Base-by-base conservation (phyloP, 306 rosid species). In the Dryas octopetala region DNA sequence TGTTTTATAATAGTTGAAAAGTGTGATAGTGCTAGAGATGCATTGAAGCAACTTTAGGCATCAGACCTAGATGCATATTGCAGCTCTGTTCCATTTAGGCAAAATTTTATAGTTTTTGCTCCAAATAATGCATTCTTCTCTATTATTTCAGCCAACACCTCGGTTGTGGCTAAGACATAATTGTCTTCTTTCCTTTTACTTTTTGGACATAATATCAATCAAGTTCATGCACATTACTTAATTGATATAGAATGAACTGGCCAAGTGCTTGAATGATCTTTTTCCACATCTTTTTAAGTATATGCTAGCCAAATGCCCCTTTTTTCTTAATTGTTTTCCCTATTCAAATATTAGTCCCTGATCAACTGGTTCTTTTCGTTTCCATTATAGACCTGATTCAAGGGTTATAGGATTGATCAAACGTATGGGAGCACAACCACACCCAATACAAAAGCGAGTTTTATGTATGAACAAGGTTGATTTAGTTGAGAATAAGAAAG, bases 381-480 rank as follows among this genome's bases (percentile, higher is more conserved):
- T 84, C 55, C 32, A 75, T 55, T 77, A 8, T 59, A 95, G 99
- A 88, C 97, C 97, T 68, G 97, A 95, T 86, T 11, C 70, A 72
- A 89, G 99, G 81, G 97, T 95, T 60, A 85, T 81, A 83, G 87
- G 83, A 78, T 82, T 92, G 62, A 88, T 95, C 60, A 81, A 89
- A 78, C 90, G 85, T 60, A 85, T 92, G 92, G 99, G 99, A 80
- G 85, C 81, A 61, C 84, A 75, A 44, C 5, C 79, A 10, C 83
- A 86, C 66, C 89, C 96, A 77, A 84, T 81, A 66, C 99, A 95
- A 84, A 95, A 82, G 83, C 84, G 99, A 52, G 76, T 95, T 67
- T 84, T 95, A 73, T 95, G 99, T 68, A 87, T 95, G 89, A 95
- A 95, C 81, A 95, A 95, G 85, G 86, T 95, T 82, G 97, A 95